phyloP scores from a whole-genome alignment of 768 basidiomycete genomes.

The Collybiopsis luxurians region DNA sequence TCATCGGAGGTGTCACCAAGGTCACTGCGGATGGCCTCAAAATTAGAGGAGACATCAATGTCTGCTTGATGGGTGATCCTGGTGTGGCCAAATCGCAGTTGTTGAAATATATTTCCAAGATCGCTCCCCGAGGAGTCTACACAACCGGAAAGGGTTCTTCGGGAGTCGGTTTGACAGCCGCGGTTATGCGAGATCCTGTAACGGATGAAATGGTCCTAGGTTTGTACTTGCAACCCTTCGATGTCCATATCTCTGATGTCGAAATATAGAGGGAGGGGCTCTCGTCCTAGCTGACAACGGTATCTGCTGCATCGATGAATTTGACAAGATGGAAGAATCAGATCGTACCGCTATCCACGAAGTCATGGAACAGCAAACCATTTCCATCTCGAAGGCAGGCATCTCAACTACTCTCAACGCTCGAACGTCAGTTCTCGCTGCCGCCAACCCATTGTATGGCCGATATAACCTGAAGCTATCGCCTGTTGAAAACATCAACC shows the following conservation, averaged over 20 bases:
- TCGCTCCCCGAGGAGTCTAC: slow-evolving; percentile 96
- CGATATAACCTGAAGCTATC: slow-evolving; percentile 98
- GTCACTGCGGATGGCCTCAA: slow-evolving; percentile 96
- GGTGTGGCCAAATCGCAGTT: slow-evolving; percentile 98
- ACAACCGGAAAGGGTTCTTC: slow-evolving; percentile 99
- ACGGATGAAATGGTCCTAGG: slow-evolving; percentile 99
- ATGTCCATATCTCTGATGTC: neutral
- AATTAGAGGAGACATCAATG: slow-evolving; percentile 95
- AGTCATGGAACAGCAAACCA: slow-evolving; percentile 99
- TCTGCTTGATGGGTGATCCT: slow-evolving; percentile 99
- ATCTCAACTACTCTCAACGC: slow-evolving; percentile 99
- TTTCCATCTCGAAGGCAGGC: slow-evolving; percentile 98
- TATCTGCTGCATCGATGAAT: slow-evolving; percentile 99
- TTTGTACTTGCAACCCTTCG: slow-evolving; percentile 34
- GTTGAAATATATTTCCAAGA: slow-evolving; percentile 97
- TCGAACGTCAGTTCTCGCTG: slow-evolving; percentile 94
- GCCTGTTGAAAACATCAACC: slow-evolving; percentile 98
- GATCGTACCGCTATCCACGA: slow-evolving; percentile 99
- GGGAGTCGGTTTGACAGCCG: slow-evolving; percentile 97
- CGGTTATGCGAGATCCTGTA: slow-evolving; percentile 98
- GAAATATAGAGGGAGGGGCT: slow-evolving; percentile 89
- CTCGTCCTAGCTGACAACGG: slow-evolving; percentile 98
- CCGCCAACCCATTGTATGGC: slow-evolving; percentile 96
- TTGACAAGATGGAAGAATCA: slow-evolving; percentile 99
- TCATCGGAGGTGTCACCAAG: slow-evolving; percentile 97